Conservation (phyloP, 2,329 filamentous ascomycete species). For the Raffaelea albimanens region DNA sequence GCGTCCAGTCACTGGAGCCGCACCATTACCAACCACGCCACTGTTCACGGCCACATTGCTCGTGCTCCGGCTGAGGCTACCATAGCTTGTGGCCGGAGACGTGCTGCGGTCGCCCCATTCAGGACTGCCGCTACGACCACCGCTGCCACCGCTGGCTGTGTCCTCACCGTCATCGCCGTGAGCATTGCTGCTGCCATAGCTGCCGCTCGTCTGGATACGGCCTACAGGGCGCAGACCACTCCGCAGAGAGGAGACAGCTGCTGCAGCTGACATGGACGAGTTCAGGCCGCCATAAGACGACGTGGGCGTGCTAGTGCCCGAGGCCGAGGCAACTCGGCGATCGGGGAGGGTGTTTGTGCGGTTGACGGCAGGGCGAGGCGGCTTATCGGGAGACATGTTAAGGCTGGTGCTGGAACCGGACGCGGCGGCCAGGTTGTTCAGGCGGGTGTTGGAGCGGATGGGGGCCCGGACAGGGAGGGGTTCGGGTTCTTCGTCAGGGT, state of each 20-base stretch:
- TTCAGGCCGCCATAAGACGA: neutral
- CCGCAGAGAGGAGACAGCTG: constrained; percentile 21
- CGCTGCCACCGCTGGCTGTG: constrained; percentile 29
- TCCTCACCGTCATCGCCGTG: constrained; percentile 40
- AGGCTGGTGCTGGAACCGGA: constrained; percentile 11
- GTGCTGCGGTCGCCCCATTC: constrained; percentile 41
- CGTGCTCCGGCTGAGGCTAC: constrained; percentile 39
- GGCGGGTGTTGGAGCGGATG: constrained; percentile 27
- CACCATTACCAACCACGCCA: constrained; percentile 11
- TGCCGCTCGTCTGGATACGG: constrained; percentile 29
- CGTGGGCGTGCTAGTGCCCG: constrained; percentile 10
- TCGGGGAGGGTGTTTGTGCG: constrained; percentile 28
- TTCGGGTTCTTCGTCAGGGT: constrained; percentile 23
- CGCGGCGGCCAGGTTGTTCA: neutral
- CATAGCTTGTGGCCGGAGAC: constrained; percentile 47
- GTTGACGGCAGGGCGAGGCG: constrained; percentile 25
- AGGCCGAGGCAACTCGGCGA: neutral
- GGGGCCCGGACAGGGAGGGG: constrained; percentile 32
- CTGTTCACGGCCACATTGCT: constrained; percentile 27
- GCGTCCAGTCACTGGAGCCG: neutral
- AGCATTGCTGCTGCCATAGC: constrained; percentile 26
- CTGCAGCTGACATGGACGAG: constrained; percentile 21
- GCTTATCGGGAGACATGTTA: constrained; percentile 20
- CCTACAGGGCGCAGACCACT: constrained; percentile 35
- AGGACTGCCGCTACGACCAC: constrained; percentile 32